Conservation (phyloP, 805 yeast genomes). For the Yamadazyma tumulicola region DNA sequence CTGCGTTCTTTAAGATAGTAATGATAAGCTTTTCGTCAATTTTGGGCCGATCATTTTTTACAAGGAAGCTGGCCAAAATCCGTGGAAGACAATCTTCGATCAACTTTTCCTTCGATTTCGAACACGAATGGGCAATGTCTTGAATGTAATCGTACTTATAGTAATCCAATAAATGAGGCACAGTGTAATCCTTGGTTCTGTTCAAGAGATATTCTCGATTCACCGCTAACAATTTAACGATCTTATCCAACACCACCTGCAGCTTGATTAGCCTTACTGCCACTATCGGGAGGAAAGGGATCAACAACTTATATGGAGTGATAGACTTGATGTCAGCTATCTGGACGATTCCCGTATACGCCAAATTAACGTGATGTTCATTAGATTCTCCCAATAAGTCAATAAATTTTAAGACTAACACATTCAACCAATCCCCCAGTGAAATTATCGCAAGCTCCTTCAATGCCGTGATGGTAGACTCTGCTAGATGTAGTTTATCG, state of each 20-base stretch:
- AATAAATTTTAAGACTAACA: slow-evolving; percentile 60
- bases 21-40: slow-evolving; percentile 50
- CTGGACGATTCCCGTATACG: slow-evolving; percentile 57
- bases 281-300: slow-evolving; percentile 75
- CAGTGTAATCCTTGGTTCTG: slow-evolving; percentile 67
- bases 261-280: slow-evolving; percentile 61
- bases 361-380: slow-evolving; percentile 64
- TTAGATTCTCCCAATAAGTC: slow-evolving; percentile 63
- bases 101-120: slow-evolving; percentile 44
- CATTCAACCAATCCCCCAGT: slow-evolving; percentile 66
- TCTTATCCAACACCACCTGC: slow-evolving; percentile 51
- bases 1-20: slow-evolving; percentile 51
- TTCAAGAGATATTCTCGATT: slow-evolving; percentile 58
- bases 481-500: slow-evolving; percentile 42
- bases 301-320: slow-evolving; percentile 75
- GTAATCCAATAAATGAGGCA: slow-evolving; percentile 71
- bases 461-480: slow-evolving; percentile 58
- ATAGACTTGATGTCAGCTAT: slow-evolving; percentile 54
- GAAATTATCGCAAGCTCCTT: slow-evolving; percentile 60
- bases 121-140: slow-evolving; percentile 54
- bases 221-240: slow-evolving; percentile 66
- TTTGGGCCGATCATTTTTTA: slow-evolving; percentile 37
- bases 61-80: slow-evolving; percentile 57
- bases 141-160: slow-evolving; percentile 61
- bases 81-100: slow-evolving; percentile 47